Conservation (phyloP, 768 basidiomycete species). For the Pilatotrama ljubarskyi region DNA sequence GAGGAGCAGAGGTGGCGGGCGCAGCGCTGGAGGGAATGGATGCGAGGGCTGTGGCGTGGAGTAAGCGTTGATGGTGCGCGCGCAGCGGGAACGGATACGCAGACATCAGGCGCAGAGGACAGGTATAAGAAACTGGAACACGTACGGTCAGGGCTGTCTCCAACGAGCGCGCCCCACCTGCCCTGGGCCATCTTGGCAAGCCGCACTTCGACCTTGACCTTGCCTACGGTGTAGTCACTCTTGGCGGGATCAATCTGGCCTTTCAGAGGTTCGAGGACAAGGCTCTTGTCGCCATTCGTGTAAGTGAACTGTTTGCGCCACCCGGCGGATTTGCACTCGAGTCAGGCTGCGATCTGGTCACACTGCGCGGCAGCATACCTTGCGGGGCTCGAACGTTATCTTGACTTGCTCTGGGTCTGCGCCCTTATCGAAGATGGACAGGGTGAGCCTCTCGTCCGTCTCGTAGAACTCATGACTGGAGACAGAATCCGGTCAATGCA, state of each 20-base stretch:
- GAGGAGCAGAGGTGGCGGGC: conserved; percentile 30
- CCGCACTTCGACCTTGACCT: conserved; percentile 86
- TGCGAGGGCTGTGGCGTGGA: conserved; percentile 24
- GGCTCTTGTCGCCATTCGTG: conserved; percentile 64
- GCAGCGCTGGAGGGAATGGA: conserved; percentile 38
- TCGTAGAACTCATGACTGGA: conserved; percentile 86
- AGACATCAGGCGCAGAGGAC: conserved; percentile 5
- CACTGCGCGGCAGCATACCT: conserved; percentile 40
- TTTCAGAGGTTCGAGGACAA: conserved; percentile 77
- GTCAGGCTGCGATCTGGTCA: background rate
- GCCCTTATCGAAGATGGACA: conserved; percentile 79
- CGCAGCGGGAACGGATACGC: background rate
- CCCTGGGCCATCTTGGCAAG: conserved; percentile 66
- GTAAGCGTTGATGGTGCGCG: background rate
- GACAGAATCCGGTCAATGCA: background rate
- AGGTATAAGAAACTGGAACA: conserved; percentile 34
- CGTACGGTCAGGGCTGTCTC: conserved; percentile 77
- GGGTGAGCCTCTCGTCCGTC: conserved; percentile 69
- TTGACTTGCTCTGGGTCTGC: conserved; percentile 65
- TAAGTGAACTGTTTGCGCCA: conserved; percentile 52
- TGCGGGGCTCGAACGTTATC: conserved; percentile 63
- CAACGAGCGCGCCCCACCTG: conserved; percentile 75
- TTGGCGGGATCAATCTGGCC: conserved; percentile 71
- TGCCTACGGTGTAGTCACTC: conserved; percentile 69
- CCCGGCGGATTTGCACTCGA: background rate